Base-by-base conservation (phyloP, 208 protist genomes). In the Acanthamoeba healyi region DNA sequence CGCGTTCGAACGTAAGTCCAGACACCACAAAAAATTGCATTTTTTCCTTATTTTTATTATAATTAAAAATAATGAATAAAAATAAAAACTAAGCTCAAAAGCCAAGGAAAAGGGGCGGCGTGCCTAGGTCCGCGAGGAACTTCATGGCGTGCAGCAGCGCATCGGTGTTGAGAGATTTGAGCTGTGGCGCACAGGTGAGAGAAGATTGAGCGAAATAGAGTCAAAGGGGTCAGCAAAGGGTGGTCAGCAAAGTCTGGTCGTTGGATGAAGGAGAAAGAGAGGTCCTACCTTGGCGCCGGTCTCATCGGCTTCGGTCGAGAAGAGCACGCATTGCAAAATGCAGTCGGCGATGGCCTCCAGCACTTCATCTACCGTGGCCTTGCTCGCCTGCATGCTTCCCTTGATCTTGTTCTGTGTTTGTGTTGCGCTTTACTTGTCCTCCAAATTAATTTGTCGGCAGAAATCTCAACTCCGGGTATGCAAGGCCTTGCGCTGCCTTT, bases 261-360 rank as follows among this genome's bases (percentile, higher is more conserved):
- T 34, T 19, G 17, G 72, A 42, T 42, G 42, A 32, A 81, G 36
- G 24, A 49, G 72, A 81, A 26, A 1, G 42, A 5, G 24, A 19
- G 12, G 19, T 6, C 29, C 29, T 72, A 82, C 72, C 72, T 51
- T 82, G 72, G 72, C 72, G 34, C 72, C 72, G 7, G 72, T 82
- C 38, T 82, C 72, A 17, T 82, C 72, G 5, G 72, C 72, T 51
- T 82, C 72, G 19, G 72, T 51, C 19, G 36, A 51, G 72, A 82
- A 82, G 40, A 82, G 36, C 40, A 82, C 72, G 26, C 72, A 82
- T 22, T 82, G 72, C 26, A 82, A 26, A 36, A 82, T 82, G 26
- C 72, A 82, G 26, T 82, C 72, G 10, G 72, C 72, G 36, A 82
- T 82, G 29, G 72, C 72, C 32, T 82, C 72, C 72, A 82, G 26